Conservation (phyloP, 1,284 basidiomycete species). For the Microbotryomycetes sp. region DNA sequence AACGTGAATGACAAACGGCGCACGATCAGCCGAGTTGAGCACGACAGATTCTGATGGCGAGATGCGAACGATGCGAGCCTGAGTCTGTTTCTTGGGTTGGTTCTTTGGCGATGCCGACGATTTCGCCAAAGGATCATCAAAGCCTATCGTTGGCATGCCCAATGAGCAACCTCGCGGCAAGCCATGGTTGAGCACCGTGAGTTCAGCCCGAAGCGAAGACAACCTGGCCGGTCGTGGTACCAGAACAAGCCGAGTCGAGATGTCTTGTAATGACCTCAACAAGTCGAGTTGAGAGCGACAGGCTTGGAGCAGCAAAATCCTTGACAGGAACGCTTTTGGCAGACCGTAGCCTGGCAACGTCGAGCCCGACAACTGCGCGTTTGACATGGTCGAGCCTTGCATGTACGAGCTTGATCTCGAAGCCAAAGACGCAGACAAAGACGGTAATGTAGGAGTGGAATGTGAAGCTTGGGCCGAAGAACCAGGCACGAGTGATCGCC, state of each 20-base stretch:
- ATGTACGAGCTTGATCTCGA: too few species aligned
- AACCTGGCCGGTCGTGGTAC: constrained; percentile 91
- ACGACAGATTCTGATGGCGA: constrained; percentile 97
- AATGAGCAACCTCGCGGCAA: constrained; percentile 53
- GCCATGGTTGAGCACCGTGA: constrained; percentile 92
- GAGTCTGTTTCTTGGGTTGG: constrained; percentile 37
- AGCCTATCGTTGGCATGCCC: constrained; percentile 31
- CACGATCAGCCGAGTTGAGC: constrained; percentile 93
- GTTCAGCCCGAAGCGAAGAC: constrained; percentile 86
- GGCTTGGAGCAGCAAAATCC: constrained; percentile 78
- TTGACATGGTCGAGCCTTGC: too few species aligned
- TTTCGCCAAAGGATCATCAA: neutral
- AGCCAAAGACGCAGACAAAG: neutral
- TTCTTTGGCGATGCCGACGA: neutral
- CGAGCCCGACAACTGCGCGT: constrained; percentile 4
- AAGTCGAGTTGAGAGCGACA: constrained; percentile 91
- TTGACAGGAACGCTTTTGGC: constrained; percentile 50
- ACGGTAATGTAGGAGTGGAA: neutral
- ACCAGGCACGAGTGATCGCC: neutral
- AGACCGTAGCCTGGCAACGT: constrained; percentile 56
- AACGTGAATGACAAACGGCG: constrained; percentile 86
- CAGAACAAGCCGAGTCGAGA: constrained; percentile 82
- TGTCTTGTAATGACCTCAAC: constrained; percentile 79
- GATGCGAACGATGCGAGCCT: constrained; percentile 94
- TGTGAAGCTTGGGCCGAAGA: neutral